Base-by-base conservation (phyloP, 305 asterid genomes). In the Plantago coronopus region DNA sequence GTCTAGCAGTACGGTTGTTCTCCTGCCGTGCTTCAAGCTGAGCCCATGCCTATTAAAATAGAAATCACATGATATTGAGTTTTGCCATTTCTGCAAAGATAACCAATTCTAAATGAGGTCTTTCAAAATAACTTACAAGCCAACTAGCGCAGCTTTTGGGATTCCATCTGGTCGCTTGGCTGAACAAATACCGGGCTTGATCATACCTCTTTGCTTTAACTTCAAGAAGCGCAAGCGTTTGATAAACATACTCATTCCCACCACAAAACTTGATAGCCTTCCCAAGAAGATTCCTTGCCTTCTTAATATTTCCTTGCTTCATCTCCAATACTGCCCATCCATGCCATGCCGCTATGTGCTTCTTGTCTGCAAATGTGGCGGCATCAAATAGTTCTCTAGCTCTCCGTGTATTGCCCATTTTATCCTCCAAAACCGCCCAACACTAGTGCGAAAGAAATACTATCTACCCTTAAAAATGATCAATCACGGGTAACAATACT, bases 311-410 rank as follows among this genome's bases (percentile, higher is more conserved):
- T 25, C 97, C 99, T 11, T 84, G 94, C 65, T 85, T 82, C 73
- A 89, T 76, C 58, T 93, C 99, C 84, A 93, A 65, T 4, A 87
- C 93, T 21, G 96, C 97, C 99, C 99, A 93, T 70, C 99, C 99
- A 21, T 93, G 99, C 98, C 98, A 93, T 16, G 96, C 98, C 29
- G 98, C 97, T 47, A 84, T 72, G 76, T 89, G 99, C 74, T 53
- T 79, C 81, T 83, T 89, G 66, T 93, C 97, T 22, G 99, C 97
- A 61, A 93, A 97, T 62, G 97, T 93, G 17, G 97, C 81, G 0
- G 97, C 97, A 76, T 89, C 99, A 62, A 93, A 93, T 59, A 93
- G 56, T 61, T 85, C 95, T 74, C 97, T 74, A 38, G 98, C 90
- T 71, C 83, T 81, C 69, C 96, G 77, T 17, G 79, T 69, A 64